Evolutionary conservation across 169 alveolate genomes (phyloP).

Genomic region (Neospora caninum): DNA sequence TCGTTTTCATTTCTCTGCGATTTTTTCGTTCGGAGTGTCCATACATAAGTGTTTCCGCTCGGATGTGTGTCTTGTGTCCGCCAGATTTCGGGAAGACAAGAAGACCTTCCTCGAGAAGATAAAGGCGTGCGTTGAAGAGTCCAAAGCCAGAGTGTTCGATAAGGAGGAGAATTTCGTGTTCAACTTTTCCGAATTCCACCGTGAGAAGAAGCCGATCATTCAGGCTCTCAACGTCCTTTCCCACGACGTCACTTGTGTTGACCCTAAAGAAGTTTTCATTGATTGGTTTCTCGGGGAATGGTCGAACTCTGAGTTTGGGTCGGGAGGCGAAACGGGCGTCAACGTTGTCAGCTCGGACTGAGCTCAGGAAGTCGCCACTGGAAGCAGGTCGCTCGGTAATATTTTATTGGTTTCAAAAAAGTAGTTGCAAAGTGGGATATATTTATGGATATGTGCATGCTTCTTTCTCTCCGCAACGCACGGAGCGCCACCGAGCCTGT

Average conservation of each 20-base stretch:
- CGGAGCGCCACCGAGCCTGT: no score
- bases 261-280: slow-evolving; percentile 33
- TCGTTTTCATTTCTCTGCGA: no score
- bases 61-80: no score
- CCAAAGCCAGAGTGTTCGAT: neutral
- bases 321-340: neutral
- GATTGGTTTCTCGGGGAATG: slow-evolving; percentile 53
- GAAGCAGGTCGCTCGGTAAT: no score
- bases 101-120: slow-evolving; percentile 31
- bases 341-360: no score
- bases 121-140: slow-evolving; percentile 46
- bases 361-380: no score
- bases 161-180: slow-evolving; percentile 40
- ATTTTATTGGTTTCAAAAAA: no score
- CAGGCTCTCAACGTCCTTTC: slow-evolving; percentile 32
- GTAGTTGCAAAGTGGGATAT: no score
- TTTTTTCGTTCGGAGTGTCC: no score
- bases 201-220: slow-evolving; percentile 52
- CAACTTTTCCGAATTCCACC: slow-evolving; percentile 36
- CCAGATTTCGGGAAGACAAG: slow-evolving; percentile 58
- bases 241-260: slow-evolving; percentile 43
- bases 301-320: slow-evolving; percentile 28
- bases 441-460: no score
- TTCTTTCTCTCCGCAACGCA: no score
- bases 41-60: no score